A percentile compares a stretch with the other conserved stretches of the same genome.
These are phyloP conservation scores for Lachancea sp. DNA, from an alignment of 805 yeast genomes.

Conservation along the genomic window DNA sequence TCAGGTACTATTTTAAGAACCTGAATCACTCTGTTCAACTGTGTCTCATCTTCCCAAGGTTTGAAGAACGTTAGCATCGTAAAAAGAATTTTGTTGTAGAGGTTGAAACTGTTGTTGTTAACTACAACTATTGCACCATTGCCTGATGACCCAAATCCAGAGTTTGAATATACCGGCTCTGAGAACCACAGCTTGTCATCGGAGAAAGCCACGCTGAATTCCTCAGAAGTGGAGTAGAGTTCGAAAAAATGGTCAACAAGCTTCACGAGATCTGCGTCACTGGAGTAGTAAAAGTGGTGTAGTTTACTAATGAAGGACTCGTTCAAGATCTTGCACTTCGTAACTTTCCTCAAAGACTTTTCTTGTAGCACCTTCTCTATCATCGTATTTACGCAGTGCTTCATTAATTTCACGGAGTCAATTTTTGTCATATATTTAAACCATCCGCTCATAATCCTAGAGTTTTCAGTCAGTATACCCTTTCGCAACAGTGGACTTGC, in stretches of 20 bases:
- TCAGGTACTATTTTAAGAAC: constrained; percentile 57
- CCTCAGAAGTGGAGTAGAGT: constrained; percentile 43
- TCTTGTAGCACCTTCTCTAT: constrained; percentile 52
- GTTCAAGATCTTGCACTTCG: constrained; percentile 70
- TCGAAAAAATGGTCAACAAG: constrained; percentile 43
- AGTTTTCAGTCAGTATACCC: constrained; percentile 51
- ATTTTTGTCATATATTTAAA: constrained; percentile 53
- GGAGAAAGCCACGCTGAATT: constrained; percentile 41
- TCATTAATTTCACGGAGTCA: constrained; percentile 45
- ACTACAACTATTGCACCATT: constrained; percentile 42
- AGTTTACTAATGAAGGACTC: constrained; percentile 64
- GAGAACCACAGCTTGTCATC: constrained; percentile 48
- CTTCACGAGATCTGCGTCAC: constrained; percentile 33
- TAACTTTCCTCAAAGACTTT: constrained; percentile 50
- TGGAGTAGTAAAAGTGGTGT: constrained; percentile 44
- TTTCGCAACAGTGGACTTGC: constrained; percentile 54
- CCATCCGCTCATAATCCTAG: constrained; percentile 57
- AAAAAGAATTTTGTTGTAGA: constrained; percentile 63
- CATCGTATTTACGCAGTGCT: constrained; percentile 41
- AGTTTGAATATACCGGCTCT: constrained; percentile 20
- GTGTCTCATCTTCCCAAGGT: constrained; percentile 73
- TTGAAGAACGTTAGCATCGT: constrained; percentile 57
- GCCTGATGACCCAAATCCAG: constrained; percentile 14
- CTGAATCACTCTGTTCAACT: constrained; percentile 46
- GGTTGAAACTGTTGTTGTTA: constrained; percentile 47